Evolutionary conservation across 164 flowering plant genomes (phyloP), one percentile per base, ranked within the genome.

Genomic region (Chimonanthus salicifolius): DNA sequence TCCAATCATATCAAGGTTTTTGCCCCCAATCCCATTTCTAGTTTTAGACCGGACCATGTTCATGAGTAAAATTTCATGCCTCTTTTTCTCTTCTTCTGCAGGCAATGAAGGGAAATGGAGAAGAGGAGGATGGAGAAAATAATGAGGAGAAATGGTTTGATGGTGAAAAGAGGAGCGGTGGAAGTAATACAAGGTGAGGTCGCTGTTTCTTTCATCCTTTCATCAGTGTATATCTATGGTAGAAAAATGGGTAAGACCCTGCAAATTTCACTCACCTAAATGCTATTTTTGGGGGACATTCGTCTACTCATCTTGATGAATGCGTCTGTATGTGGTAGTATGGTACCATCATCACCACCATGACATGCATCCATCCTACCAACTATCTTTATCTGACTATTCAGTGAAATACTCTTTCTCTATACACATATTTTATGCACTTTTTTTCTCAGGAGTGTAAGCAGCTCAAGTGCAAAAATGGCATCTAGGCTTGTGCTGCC

Each of bases 401-500:
- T 58, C 15, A n/a, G n/a, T 7, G n/a, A 71, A 71, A 47, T 64
- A 9, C 63, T 45, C n/a, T 58, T 33, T 33, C 1, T 33, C 1
- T 33, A 33, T 33, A 33, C 33, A 33, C 33, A 20, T 33, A 21
- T 49, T 21, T 18, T 43, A 58, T 58, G 13, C 33, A 33, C 5
- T 6, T 45, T 66, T 66, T 47, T 66, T 44, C 43, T 33, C 11
- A 18, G 16, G 68, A 20, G 20, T 45, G 48, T 47, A 9, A 16
- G 47, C 70, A 69, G 47, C 47, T 62, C 48, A 13, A 73, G 74
- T 70, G 76, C 54, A 74, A 69, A 33, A 58, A 48, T 66, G 45
- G 62, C 71, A 51, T 71, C 21, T 65, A 58, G 49, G 15, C 49
- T 51, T 69, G 54, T 21, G 50, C 71, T 44, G 58, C 67, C 66